Percentiles rank a stretch among this genome's conserved stretches.
Conservation (phyloP, 2,329 filamentous ascomycete genomes). For the Alternaria sp. region DNA sequence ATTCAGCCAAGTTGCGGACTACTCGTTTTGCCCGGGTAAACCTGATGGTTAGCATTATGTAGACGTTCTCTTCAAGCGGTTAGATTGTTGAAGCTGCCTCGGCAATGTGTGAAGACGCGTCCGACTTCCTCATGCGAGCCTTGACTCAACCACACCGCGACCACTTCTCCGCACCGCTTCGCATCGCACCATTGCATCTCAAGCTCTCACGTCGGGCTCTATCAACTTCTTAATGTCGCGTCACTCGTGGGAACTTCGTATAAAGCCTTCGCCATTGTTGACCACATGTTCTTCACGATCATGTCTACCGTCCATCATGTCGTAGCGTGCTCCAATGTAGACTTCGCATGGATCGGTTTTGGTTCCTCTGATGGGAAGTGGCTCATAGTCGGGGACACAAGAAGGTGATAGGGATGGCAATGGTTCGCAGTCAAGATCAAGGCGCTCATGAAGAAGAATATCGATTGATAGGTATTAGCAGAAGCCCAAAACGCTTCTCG, state of each 20-base stretch:
- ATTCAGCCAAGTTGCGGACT: too few relatives aligned
- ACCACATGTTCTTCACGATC: not conserved
- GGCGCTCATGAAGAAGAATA: not conserved
- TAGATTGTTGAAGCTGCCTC: not conserved
- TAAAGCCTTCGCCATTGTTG: not conserved
- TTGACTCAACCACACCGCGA: not conserved
- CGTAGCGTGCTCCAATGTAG: not conserved
- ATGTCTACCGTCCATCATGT: not conserved
- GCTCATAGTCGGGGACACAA: not conserved
- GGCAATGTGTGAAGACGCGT: not conserved
- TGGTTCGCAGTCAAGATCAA: not conserved
- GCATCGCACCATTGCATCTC: not conserved
- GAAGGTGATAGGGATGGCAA: not conserved
- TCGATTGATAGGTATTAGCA: not conserved
- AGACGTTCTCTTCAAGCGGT: not conserved
- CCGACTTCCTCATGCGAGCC: not conserved
- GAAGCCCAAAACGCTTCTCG: not conserved
- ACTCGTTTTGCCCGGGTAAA: not conserved
- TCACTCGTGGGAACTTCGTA: not conserved
- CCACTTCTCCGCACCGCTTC: not conserved
- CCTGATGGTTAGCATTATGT: not conserved
- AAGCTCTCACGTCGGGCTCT: not conserved
- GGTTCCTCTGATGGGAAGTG: rapidly evolving
- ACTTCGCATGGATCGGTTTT: rapidly evolving
- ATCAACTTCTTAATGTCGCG: not conserved